phyloP scores from a whole-genome alignment of 2,329 filamentous ascomycete species.

The Fonsecaea pugnacius region DNA sequence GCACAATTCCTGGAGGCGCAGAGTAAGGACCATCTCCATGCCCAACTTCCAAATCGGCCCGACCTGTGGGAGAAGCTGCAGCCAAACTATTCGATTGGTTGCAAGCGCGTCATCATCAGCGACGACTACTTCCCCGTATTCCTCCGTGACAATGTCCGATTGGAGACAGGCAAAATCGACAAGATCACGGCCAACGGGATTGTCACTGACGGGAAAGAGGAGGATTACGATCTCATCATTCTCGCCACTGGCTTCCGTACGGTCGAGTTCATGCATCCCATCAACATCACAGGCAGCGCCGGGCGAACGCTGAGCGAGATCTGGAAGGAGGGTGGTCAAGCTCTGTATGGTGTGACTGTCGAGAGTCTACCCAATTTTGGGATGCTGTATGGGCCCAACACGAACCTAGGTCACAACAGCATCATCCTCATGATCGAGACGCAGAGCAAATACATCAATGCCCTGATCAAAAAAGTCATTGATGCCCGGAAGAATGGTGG shows the following conservation, averaged over 20 bases:
- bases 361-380: slow-evolving; percentile 60
- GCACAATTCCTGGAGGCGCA: slow-evolving; percentile 48
- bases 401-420: slow-evolving; percentile 59
- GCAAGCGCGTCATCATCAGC: slow-evolving; percentile 51
- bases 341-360: slow-evolving; percentile 58
- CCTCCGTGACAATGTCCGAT: slow-evolving; percentile 51
- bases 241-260: slow-evolving; percentile 65
- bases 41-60: slow-evolving; percentile 53
- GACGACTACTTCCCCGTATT: slow-evolving; percentile 63
- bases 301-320: slow-evolving; percentile 53
- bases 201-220: slow-evolving; percentile 49
- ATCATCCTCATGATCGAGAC: slow-evolving; percentile 68
- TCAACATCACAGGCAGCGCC: slow-evolving; percentile 55
- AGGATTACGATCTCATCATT: slow-evolving; percentile 61
- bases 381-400: slow-evolving; percentile 64
- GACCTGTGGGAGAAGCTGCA: slow-evolving; percentile 60
- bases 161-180: slow-evolving; percentile 58
- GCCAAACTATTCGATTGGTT: slow-evolving; percentile 57
- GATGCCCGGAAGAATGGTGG: slow-evolving; percentile 48
- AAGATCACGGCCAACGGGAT: slow-evolving; percentile 55
- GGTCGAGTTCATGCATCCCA: slow-evolving; percentile 63
- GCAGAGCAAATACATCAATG: slow-evolving; percentile 60
- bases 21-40: slow-evolving; percentile 49
- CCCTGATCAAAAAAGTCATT: slow-evolving; percentile 56
- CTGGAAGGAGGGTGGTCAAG: slow-evolving; percentile 60